Evolutionary conservation across 805 yeast species (phyloP).

Genomic region (Yamadazyma phyllophila): DNA sequence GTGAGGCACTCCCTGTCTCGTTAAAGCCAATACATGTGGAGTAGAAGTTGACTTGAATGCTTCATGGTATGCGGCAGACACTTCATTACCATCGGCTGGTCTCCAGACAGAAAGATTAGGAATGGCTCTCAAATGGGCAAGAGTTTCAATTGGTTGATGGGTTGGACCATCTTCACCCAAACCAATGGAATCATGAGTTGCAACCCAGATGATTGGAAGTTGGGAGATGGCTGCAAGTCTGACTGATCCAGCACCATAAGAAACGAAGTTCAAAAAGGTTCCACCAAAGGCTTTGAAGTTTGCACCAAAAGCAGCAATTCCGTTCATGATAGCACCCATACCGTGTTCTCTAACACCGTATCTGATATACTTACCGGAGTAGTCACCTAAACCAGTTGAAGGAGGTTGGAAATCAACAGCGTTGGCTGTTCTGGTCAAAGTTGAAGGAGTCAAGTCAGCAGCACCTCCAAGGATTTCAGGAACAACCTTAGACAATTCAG

Average conservation of each 20-base stretch:
- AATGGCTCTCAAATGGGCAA: constrained; percentile 80
- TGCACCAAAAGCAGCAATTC: constrained; percentile 88
- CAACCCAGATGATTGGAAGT: constrained; percentile 82
- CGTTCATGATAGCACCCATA: constrained; percentile 98
- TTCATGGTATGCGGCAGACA: constrained; percentile 74
- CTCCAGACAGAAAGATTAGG: constrained; percentile 87
- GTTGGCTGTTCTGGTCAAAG: constrained; percentile 82
- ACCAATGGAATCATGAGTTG: constrained; percentile 89
- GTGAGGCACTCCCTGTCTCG: constrained; percentile 91
- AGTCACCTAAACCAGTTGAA: constrained; percentile 73
- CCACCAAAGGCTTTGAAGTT: constrained; percentile 92
- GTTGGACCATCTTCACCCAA: constrained; percentile 94
- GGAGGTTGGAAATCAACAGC: constrained; percentile 94
- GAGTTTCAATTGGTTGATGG: constrained; percentile 87
- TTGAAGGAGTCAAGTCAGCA: constrained; percentile 96
- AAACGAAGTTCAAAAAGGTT: constrained; percentile 91
- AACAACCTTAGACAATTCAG: constrained; percentile 55
- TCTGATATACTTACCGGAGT: constrained; percentile 90
- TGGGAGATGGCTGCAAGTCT: constrained; percentile 82
- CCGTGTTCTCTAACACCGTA: constrained; percentile 99
- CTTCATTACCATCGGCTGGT: constrained; percentile 92
- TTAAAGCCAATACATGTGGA: constrained; percentile 72
- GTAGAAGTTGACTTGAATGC: constrained; percentile 61
- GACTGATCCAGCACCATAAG: constrained; percentile 83
- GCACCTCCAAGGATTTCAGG: constrained; percentile 98